Evolutionary conservation across 2,329 filamentous ascomycete species (phyloP), one percentile per base, ranked within the genome.

Genomic region (Thermomyces lanuginosus): DNA sequence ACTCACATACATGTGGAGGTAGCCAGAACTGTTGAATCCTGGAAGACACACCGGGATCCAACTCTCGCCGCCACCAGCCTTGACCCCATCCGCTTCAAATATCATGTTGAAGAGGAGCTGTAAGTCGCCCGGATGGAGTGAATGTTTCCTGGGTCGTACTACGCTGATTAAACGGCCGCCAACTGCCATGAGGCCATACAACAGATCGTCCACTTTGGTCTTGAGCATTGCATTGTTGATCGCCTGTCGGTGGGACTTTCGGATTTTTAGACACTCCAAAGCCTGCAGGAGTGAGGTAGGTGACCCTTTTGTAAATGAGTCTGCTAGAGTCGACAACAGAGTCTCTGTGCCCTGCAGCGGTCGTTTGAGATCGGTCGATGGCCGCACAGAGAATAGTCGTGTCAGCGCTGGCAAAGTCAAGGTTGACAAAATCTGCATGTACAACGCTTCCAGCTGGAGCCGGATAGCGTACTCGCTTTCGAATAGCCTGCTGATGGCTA

Each of bases 101-200:
- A 98, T 71, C 91, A 98, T 98, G 47, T 95, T 95, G 64, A 98
- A 98, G 34, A 98, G 84, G 23, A 98, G 68, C 45, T 93, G 86
- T 13, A 98, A 64, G 48, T 98, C 89, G 36, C 84, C 86, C 0
- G 91, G 89, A 42, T 98, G 91, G 2, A 98, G 64, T 1, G 84
- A 93, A 51, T 98, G 89, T 31, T 89, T 81, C 40, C 91, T 84
- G 4, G 91, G 91, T 19, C 89, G 68, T 9, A 95, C 78, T 19
- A 98, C 91, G 46, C 84, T 93, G 37, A 98, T 89, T 4, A 98
- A 73, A 43, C 78, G 76, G 4, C 84, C 86, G 8, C 84, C 83
- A 4, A 89, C 89, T 9, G 93, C 86, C 33, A 98, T 76, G 8
- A 98, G 66, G 1, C 89, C 89, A 40, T 98, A 98, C 0, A 98